Percentiles rank a stretch among this genome's conserved stretches.
Evolutionary conservation across 768 basidiomycete species (phyloP).

Genomic region (Mycena maculata): DNA sequence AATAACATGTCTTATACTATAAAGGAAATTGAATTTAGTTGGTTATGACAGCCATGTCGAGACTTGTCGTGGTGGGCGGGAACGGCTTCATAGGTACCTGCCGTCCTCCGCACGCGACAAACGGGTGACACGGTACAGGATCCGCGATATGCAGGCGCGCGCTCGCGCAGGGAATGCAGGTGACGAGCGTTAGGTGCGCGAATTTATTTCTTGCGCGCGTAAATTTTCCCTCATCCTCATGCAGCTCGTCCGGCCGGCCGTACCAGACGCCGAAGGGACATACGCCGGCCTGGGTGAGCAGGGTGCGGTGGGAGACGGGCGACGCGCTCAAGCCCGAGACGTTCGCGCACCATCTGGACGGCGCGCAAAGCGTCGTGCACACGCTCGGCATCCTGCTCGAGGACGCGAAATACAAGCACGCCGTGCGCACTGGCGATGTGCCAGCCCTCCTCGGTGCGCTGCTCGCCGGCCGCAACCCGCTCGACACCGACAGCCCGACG

Average conservation of each 20-base stretch:
- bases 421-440: conserved; percentile 70
- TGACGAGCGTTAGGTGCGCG: conserved; percentile 88
- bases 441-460: conserved; percentile 62
- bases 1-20: background rate
- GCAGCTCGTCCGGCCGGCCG: conserved; percentile 87
- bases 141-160: conserved; percentile 95
- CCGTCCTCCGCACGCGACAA: conserved; percentile 1
- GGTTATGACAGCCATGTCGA: conserved; percentile 21
- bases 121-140: conserved; percentile 60
- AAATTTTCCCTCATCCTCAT: background rate
- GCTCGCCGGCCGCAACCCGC: conserved; percentile 67
- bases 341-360: conserved; percentile 75
- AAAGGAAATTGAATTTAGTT: background rate
- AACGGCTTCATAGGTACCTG: conserved; percentile 92
- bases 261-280: conserved; percentile 93
- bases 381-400: conserved; percentile 93
- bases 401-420: conserved; percentile 81
- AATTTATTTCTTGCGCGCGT: background rate
- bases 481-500: conserved; percentile 61
- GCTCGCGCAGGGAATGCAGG: conserved; percentile 83
- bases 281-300: conserved; percentile 83
- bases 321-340: conserved; percentile 83
- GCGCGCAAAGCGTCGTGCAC: conserved; percentile 86
- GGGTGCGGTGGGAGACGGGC: conserved; percentile 89
- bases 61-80: conserved; percentile 93